A percentile compares a stretch with the other conserved stretches of the same genome.
Conservation (phyloP, 106 monocot species). For the Dendrobium huoshanense region DNA sequence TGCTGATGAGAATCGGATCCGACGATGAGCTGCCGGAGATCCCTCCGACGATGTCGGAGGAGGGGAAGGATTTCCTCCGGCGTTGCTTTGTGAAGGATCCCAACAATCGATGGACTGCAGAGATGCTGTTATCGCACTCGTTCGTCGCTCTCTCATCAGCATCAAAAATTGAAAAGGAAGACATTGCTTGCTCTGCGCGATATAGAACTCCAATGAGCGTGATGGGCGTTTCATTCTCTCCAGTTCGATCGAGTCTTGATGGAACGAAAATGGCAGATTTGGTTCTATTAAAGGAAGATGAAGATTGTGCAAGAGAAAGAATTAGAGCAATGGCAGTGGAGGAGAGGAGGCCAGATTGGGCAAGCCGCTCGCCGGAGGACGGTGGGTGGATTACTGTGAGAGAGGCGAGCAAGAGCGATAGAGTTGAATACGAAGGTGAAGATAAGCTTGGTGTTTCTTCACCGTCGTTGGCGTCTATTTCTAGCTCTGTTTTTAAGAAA, state of each 20-base stretch:
- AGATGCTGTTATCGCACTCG: conserved; percentile 31
- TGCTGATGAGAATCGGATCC: conserved; percentile 19
- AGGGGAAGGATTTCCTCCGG: conserved; percentile 33
- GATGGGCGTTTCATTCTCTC: neutral
- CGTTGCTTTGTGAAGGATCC: conserved; percentile 25
- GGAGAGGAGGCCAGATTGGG: neutral
- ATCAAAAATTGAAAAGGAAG: too few species aligned
- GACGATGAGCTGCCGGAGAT: conserved; percentile 16
- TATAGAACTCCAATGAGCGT: neutral
- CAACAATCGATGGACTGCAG: conserved; percentile 26
- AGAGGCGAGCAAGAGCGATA: neutral
- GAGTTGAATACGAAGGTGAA: neutral
- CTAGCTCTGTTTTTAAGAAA: neutral
- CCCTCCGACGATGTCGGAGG: conserved; percentile 18
- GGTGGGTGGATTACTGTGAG: neutral
- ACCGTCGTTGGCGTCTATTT: neutral
- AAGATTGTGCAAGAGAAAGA: neutral
- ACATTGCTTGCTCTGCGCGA: neutral
- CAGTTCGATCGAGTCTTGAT: too few species aligned
- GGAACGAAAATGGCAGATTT: neutral
- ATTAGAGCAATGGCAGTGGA: neutral
- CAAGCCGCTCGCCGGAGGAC: neutral
- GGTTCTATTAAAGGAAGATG: neutral
- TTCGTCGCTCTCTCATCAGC: neutral
- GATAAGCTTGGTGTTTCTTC: neutral